Percentiles rank a stretch among this genome's conserved stretches.
Evolutionary conservation across 2,329 filamentous ascomycete genomes (phyloP).

Genomic region (Colletotrichum sp.): DNA sequence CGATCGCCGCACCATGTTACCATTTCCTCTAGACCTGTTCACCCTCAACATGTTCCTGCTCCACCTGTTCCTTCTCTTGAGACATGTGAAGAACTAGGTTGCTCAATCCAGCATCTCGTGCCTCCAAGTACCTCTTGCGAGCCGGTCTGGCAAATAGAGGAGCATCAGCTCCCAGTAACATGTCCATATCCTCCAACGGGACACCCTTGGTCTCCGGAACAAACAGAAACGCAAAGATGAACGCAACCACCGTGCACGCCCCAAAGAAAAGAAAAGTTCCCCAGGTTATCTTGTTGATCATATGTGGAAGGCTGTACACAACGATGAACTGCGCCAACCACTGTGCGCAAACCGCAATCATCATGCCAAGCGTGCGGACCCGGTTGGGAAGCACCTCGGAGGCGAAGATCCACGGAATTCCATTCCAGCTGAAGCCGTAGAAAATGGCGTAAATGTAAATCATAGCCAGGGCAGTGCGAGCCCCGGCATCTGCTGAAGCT

Average conservation of each 20-base stretch:
- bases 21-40: not conserved
- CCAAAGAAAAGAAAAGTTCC: not conserved
- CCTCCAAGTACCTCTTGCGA: not conserved
- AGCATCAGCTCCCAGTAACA: not conserved
- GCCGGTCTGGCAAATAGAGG: not conserved
- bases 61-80: not conserved
- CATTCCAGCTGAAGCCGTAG: not conserved
- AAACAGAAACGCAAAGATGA: not conserved
- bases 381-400: not conserved
- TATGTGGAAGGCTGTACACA: not conserved
- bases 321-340: not conserved
- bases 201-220: not conserved
- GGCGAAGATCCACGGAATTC: not conserved
- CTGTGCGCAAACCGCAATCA: not conserved
- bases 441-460: not conserved
- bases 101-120: not conserved
- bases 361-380: not conserved
- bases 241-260: not conserved
- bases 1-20: not conserved
- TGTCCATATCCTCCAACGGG: not conserved
- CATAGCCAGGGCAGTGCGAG: not conserved
- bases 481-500: rapidly evolving
- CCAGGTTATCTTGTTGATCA: not conserved
- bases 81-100: not conserved
- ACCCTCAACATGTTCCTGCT: not conserved